Conservation (phyloP, 1,284 basidiomycete genomes). For the Apiotrichum mycotoxinovorans region DNA sequence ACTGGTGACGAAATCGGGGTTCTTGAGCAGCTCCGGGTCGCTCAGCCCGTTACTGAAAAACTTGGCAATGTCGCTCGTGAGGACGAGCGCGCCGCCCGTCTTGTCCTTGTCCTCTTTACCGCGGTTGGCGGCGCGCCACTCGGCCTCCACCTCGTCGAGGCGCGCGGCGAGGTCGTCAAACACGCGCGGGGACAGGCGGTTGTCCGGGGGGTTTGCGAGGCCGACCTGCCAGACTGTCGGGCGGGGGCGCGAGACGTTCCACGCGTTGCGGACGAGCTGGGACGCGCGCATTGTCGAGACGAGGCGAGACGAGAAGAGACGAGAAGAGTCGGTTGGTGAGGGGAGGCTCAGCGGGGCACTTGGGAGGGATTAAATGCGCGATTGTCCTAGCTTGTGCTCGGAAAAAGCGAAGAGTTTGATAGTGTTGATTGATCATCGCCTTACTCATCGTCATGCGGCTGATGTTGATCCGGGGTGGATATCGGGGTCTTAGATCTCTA, state of each 20-base stretch:
- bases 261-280: not conserved
- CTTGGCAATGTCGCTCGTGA: constrained; percentile 71
- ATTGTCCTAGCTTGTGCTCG: too few relatives aligned
- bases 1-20: constrained; percentile 73
- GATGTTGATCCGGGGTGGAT: too few relatives aligned
- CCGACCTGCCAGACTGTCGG: constrained; percentile 40
- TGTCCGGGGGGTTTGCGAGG: constrained; percentile 46
- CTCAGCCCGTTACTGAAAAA: constrained; percentile 82
- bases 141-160: constrained; percentile 69
- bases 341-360: too few relatives aligned
- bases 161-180: constrained; percentile 51
- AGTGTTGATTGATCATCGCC: too few relatives aligned
- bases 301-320: too few relatives aligned
- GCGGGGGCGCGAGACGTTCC: constrained; percentile 31
- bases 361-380: too few relatives aligned
- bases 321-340: too few relatives aligned
- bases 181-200: constrained; percentile 44
- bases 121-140: constrained; percentile 65
- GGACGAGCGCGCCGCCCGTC: constrained; percentile 66
- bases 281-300: too few relatives aligned
- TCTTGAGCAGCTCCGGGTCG: constrained; percentile 62
- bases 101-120: constrained; percentile 23
- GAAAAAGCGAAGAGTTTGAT: too few relatives aligned
- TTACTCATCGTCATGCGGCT: too few relatives aligned
- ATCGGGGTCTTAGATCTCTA: too few relatives aligned